Conservation (phyloP, 2,329 filamentous ascomycete genomes). For the Botrytis elliptica region DNA sequence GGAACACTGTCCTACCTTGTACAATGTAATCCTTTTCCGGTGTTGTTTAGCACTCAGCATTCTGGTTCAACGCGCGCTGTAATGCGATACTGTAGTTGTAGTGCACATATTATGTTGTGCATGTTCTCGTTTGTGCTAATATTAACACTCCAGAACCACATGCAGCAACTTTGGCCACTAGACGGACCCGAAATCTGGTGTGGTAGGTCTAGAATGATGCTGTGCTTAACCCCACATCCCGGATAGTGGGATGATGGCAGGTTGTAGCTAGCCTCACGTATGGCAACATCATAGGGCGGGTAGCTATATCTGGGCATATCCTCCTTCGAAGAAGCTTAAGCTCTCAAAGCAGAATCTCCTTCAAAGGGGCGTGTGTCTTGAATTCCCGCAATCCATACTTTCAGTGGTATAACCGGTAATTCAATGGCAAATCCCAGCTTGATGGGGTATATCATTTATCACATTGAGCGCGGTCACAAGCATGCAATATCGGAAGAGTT, state of each 20-base stretch:
- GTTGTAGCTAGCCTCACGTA: neutral
- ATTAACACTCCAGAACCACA: neutral
- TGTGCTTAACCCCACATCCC: neutral
- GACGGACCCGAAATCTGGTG: neutral
- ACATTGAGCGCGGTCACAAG: neutral
- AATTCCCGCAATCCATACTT: neutral
- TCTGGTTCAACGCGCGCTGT: neutral
- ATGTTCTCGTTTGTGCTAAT: neutral
- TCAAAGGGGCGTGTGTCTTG: neutral
- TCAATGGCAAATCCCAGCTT: neutral
- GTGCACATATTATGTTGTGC: neutral
- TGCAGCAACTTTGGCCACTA: neutral
- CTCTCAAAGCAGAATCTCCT: neutral
- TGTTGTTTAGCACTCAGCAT: neutral
- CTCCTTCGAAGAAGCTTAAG: neutral
- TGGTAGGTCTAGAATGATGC: constrained; percentile 7
- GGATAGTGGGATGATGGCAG: neutral
- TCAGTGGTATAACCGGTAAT: neutral
- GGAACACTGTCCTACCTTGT: neutral
- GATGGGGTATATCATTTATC: neutral
- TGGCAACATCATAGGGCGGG: too few species aligned
- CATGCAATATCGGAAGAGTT: neutral
- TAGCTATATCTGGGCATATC: neutral
- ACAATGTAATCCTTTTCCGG: neutral
- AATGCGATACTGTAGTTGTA: neutral